Evolutionary conservation across 2,329 filamentous ascomycete genomes (phyloP).

Genomic region (Fusarium neocosmosporiellum): DNA sequence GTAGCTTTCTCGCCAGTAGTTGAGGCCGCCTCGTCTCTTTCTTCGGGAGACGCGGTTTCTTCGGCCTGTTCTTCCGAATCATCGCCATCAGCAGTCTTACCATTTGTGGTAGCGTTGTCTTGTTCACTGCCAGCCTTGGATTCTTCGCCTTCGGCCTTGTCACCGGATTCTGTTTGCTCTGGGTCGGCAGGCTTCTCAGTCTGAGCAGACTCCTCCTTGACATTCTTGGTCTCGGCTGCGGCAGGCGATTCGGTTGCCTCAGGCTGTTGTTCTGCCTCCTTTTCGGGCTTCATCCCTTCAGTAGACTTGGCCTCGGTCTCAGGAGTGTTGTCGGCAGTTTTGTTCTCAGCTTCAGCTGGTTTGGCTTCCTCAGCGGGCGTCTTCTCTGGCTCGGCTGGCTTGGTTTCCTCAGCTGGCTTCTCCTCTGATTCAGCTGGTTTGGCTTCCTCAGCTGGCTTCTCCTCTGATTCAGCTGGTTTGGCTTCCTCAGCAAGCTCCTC

Average conservation of each 20-base stretch:
- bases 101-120: not conserved
- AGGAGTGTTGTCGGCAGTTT: not conserved
- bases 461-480: conserved; percentile 6
- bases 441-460: not conserved
- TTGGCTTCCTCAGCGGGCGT: not conserved
- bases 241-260: not conserved
- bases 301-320: not conserved
- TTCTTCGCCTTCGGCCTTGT: not conserved
- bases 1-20: not conserved
- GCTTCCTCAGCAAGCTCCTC: not conserved
- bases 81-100: not conserved
- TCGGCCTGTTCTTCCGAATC: not conserved
- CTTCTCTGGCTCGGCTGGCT: not conserved
- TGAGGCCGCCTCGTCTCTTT: conserved; percentile 14
- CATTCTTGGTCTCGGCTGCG: not conserved
- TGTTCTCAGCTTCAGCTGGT: not conserved
- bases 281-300: not conserved
- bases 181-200: not conserved
- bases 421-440: not conserved
- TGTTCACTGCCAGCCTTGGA: not conserved
- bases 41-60: conserved; percentile 5
- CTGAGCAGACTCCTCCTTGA: not conserved
- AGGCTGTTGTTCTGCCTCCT: not conserved
- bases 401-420: not conserved
- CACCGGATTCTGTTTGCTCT: conserved; percentile 4